phyloP scores from a whole-genome alignment of 352 stramenopile genomes.

The Elongisporangium undulatum region DNA sequence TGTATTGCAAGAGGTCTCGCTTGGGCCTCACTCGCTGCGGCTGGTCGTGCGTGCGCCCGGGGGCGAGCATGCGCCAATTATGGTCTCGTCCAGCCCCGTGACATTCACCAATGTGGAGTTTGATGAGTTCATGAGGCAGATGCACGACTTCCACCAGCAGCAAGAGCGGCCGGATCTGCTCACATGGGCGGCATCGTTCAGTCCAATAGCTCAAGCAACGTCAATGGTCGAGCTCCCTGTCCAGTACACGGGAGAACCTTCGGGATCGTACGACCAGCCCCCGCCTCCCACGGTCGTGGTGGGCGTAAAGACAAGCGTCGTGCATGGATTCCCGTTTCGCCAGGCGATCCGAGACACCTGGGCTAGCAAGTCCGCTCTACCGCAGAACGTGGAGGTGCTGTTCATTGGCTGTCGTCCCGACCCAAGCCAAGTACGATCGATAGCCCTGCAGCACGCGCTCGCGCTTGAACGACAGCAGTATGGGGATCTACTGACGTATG shows the following conservation, averaged over 20 bases:
- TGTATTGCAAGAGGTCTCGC: neutral
- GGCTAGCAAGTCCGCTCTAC: constrained; percentile 12
- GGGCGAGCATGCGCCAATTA: neutral
- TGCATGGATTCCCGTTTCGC: constrained; percentile 21
- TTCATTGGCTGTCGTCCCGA: constrained; percentile 32
- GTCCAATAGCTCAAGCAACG: neutral
- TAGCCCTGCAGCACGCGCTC: constrained; percentile 11
- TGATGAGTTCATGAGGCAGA: neutral
- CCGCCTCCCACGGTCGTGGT: constrained; percentile 22
- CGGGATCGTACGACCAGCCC: no score
- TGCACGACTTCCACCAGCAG: neutral
- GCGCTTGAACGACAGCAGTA: constrained; percentile 21
- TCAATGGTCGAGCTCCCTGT: neutral
- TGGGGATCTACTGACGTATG: constrained; percentile 30
- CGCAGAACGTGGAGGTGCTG: constrained; percentile 16
- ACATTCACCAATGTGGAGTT: neutral
- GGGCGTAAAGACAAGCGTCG: constrained; percentile 40
- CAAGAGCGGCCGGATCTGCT: constrained; percentile 2
- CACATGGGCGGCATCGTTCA: constrained; percentile 3
- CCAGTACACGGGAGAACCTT: neutral
- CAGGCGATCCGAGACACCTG: constrained; percentile 43
- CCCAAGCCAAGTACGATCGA: constrained; percentile 2
- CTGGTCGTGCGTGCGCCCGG: neutral
- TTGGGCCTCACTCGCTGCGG: neutral
- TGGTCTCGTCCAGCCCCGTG: neutral